Evolutionary conservation across 306 rosid genomes (phyloP).

Genomic region (Quercus cerris): DNA sequence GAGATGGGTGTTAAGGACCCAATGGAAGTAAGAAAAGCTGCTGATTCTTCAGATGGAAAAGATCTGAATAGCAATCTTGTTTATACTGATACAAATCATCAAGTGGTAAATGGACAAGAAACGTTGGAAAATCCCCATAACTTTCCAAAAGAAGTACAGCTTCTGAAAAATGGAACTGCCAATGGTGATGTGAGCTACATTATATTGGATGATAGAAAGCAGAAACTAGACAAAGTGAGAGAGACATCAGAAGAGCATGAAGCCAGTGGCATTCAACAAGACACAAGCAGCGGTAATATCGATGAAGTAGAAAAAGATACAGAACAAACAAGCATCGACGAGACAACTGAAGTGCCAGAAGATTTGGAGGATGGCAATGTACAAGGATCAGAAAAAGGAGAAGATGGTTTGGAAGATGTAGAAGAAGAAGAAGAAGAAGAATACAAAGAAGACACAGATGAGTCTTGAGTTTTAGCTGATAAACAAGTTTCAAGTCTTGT

Average conservation of each 20-base stretch:
- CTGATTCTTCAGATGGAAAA: background rate
- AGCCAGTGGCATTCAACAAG: constrained; percentile 16
- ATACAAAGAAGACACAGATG: constrained; percentile 50
- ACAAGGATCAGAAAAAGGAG: constrained; percentile 26
- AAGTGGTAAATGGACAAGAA: background rate
- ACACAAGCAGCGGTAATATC: constrained; percentile 28
- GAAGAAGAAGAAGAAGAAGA: constrained; percentile 47
- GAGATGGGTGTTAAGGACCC: background rate
- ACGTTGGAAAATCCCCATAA: background rate
- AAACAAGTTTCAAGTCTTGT: background rate
- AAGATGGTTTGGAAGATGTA: constrained; percentile 5
- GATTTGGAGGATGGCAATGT: constrained; percentile 22
- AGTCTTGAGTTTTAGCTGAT: constrained; percentile 36
- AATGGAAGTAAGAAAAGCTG: constrained; percentile 13
- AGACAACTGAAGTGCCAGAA: constrained; percentile 1
- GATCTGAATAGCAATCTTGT: constrained; percentile 11
- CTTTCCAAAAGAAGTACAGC: background rate
- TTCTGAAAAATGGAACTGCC: background rate
- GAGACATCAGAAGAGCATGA: constrained; percentile 18
- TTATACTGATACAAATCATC: constrained; percentile 11
- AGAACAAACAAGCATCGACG: constrained; percentile 14
- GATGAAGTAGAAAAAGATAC: constrained; percentile 11
- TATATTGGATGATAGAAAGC: constrained; percentile 1
- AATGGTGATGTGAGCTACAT: background rate
- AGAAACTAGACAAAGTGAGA: constrained; percentile 6